A percentile compares a stretch with the other conserved stretches of the same genome.
Conservation (phyloP, 2,329 filamentous ascomycete species). For the Dactylellina sp. region DNA sequence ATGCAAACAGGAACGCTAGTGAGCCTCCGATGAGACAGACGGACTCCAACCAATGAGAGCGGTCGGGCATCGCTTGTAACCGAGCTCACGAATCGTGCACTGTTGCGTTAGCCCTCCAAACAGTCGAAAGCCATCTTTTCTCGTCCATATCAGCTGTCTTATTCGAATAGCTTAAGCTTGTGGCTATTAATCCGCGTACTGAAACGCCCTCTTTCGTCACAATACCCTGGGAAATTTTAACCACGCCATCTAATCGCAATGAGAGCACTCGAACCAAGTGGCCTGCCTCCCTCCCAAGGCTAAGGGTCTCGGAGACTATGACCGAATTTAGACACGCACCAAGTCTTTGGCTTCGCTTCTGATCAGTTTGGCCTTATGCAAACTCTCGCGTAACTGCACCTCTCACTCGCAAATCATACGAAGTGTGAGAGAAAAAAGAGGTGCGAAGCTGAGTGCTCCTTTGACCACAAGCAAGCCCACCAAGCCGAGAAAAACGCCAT, state of each 20-base stretch:
- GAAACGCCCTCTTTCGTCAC: slow-evolving; percentile 57
- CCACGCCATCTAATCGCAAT: slow-evolving; percentile 47
- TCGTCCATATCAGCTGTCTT: slow-evolving; percentile 29
- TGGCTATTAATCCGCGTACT: slow-evolving; percentile 55
- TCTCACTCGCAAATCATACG: slow-evolving; percentile 55
- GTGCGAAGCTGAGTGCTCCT: not conserved
- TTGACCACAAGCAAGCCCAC: slow-evolving; percentile 32
- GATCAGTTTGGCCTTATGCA: slow-evolving; percentile 46
- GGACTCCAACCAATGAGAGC: slow-evolving; percentile 43
- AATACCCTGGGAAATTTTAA: slow-evolving; percentile 44
- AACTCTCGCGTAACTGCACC: slow-evolving; percentile 56
- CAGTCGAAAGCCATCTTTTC: slow-evolving; percentile 29
- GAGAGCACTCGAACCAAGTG: slow-evolving; percentile 22
- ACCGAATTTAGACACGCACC: slow-evolving; percentile 37
- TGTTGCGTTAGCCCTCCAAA: slow-evolving; percentile 30
- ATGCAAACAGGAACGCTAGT: slow-evolving; percentile 57
- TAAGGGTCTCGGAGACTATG: slow-evolving; percentile 53
- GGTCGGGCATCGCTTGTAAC: slow-evolving; percentile 53
- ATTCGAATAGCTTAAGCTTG: slow-evolving; percentile 32
- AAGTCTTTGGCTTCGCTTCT: slow-evolving; percentile 48
- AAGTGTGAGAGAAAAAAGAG: slow-evolving; percentile 21
- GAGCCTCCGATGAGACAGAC: slow-evolving; percentile 53
- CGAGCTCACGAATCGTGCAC: slow-evolving; percentile 49
- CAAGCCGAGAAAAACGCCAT: slow-evolving; percentile 42
- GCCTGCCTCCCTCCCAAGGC: slow-evolving; percentile 6